Conservation (phyloP, 208 protist genomes). For the Wallacemonas collosoma region DNA sequence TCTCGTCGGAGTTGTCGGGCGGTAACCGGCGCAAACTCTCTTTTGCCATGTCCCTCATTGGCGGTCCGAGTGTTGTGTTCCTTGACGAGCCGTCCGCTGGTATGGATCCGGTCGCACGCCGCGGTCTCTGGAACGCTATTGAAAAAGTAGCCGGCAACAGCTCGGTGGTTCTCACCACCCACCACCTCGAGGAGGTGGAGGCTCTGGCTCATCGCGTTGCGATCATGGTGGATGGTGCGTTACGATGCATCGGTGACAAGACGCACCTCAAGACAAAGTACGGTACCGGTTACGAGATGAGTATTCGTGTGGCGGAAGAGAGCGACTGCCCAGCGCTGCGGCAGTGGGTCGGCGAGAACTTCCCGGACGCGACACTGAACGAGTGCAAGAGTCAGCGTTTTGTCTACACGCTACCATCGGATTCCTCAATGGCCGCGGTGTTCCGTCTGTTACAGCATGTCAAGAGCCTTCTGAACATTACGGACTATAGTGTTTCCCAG, state of each 20-base stretch:
- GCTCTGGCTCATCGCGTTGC: slow-evolving; percentile 65
- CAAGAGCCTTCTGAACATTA: slow-evolving; percentile 33
- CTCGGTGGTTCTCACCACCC: slow-evolving; percentile 82
- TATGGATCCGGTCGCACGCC: slow-evolving; percentile 51
- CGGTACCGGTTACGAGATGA: slow-evolving; percentile 57
- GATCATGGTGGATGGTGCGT: slow-evolving; percentile 81
- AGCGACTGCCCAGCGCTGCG: not conserved
- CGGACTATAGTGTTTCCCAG: slow-evolving; percentile 68
- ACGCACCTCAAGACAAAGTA: slow-evolving; percentile 77
- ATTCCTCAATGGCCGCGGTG: slow-evolving; percentile 24
- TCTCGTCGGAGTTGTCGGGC: slow-evolving; percentile 26
- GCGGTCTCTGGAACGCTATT: slow-evolving; percentile 67
- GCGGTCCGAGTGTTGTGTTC: slow-evolving; percentile 41
- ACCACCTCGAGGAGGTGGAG: slow-evolving; percentile 89
- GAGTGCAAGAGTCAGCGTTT: slow-evolving; percentile 35
- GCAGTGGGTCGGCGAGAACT: slow-evolving; percentile 18
- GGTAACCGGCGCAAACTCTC: slow-evolving; percentile 67
- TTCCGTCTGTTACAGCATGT: slow-evolving; percentile 33
- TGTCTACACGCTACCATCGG: slow-evolving; percentile 32
- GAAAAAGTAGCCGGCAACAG: slow-evolving; percentile 34
- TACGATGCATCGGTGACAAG: slow-evolving; percentile 76
- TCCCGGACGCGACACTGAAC: slow-evolving; percentile 27
- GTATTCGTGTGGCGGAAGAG: slow-evolving; percentile 15
- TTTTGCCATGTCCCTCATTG: slow-evolving; percentile 57
- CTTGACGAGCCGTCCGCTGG: slow-evolving; percentile 64